phyloP scores from a whole-genome alignment of 768 basidiomycete genomes.

The Leccinellum rugosiceps region DNA sequence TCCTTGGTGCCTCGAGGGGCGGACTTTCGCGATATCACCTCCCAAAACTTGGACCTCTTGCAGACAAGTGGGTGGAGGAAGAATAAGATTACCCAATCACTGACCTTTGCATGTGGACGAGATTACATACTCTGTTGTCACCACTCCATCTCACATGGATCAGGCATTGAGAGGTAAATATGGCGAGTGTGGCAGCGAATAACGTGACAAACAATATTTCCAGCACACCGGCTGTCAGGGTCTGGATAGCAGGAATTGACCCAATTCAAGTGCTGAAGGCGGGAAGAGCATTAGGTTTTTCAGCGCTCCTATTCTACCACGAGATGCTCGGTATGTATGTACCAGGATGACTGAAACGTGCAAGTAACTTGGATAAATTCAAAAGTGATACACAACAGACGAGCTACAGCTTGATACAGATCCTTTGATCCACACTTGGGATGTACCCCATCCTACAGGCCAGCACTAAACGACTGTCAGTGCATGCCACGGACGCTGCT shows the following conservation, averaged over 20 bases:
- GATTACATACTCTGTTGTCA: background rate
- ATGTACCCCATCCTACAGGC: conserved; percentile 15
- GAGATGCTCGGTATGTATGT: background rate
- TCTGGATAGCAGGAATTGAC: background rate
- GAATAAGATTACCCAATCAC: conserved; percentile 37
- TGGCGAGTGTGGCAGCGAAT: background rate
- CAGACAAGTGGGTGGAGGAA: conserved; percentile 66
- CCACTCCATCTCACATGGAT: background rate
- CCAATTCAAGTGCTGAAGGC: background rate
- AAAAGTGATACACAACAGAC: background rate
- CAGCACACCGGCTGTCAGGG: background rate
- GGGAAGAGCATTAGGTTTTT: background rate
- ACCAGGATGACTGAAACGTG: background rate
- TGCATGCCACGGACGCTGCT: background rate
- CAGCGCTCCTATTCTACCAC: background rate
- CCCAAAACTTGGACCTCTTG: conserved; percentile 61
- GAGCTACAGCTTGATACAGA: conserved; percentile 11
- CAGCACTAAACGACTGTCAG: conserved; percentile 7
- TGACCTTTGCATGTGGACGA: background rate
- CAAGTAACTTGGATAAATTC: background rate
- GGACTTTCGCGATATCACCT: conserved; percentile 55
- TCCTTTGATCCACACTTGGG: conserved; percentile 11
- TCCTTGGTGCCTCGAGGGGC: conserved; percentile 48
- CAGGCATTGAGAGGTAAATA: background rate
- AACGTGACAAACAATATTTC: background rate